A percentile compares a stretch with the other conserved stretches of the same genome.
Evolutionary conservation across 2,329 filamentous ascomycete genomes (phyloP).

Genomic region (Apiospora sp.): DNA sequence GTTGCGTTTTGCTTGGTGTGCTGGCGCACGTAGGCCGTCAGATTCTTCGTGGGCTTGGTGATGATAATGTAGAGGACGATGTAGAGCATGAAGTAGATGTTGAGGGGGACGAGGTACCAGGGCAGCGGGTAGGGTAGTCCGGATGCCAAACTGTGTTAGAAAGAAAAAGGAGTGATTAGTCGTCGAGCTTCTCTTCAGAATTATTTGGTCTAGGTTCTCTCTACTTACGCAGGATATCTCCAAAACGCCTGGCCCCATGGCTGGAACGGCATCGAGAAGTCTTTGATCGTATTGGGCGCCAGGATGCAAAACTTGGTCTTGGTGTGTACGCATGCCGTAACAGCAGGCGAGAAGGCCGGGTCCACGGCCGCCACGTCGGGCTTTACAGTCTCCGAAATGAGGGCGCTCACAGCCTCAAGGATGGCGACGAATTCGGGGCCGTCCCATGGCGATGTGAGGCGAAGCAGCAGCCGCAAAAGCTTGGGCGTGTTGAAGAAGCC

Average conservation of each 20-base stretch:
- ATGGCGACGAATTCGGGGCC: conserved; percentile 50
- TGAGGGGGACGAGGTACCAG: conserved; percentile 24
- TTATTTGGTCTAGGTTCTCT: neutral
- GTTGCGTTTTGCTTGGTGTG: neutral
- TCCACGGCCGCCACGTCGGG: conserved; percentile 54
- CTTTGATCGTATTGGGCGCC: conserved; percentile 52
- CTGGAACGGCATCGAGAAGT: conserved; percentile 34
- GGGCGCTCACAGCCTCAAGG: conserved; percentile 44
- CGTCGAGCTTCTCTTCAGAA: neutral
- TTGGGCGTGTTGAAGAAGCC: conserved; percentile 45
- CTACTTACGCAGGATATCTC: conserved; percentile 49
- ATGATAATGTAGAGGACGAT: conserved; percentile 32
- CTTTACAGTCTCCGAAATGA: conserved; percentile 46
- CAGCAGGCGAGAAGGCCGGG: conserved; percentile 50
- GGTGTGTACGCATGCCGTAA: conserved; percentile 50
- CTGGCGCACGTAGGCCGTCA: conserved; percentile 36
- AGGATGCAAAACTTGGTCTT: conserved; percentile 43
- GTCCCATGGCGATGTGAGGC: conserved; percentile 45
- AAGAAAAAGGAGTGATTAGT: neutral
- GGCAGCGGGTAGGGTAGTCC: conserved; percentile 24
- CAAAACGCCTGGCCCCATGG: neutral
- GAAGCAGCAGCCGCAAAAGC: conserved; percentile 33
- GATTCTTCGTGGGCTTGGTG: conserved; percentile 30
- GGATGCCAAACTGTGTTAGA: conserved; percentile 6
- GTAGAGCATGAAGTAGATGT: conserved; percentile 39